phyloP scores from a whole-genome alignment of 306 rosid genomes.

The Glycine soja region DNA sequence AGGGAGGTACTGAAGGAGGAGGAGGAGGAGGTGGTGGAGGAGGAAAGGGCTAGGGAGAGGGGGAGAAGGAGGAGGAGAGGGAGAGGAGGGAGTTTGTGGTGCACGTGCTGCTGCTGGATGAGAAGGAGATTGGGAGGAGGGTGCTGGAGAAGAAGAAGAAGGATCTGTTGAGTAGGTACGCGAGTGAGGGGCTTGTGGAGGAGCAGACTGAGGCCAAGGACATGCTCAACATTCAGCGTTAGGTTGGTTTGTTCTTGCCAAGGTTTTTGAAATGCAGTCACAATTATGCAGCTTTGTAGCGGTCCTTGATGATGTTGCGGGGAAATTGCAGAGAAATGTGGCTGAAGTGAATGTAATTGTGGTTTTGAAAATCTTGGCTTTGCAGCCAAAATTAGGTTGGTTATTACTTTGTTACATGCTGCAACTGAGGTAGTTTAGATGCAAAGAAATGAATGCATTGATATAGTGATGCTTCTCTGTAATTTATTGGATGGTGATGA shows the following conservation, averaged over 20 bases:
- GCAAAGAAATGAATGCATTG: too few species aligned
- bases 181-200: too few species aligned
- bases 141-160: too few species aligned
- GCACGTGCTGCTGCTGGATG: constrained; percentile 90
- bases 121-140: constrained; percentile 91
- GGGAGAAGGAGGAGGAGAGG: constrained; percentile 59
- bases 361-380: too few species aligned
- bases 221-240: constrained; percentile 65
- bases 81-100: constrained; percentile 79
- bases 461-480: too few species aligned
- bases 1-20: constrained; percentile 73
- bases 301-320: too few species aligned
- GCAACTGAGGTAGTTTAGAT: too few species aligned
- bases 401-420: too few species aligned
- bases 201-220: too few species aligned
- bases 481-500: too few species aligned
- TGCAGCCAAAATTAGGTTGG: background rate
- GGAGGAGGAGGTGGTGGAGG: constrained; percentile 89
- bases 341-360: too few species aligned
- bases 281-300: background rate
- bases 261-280: background rate
- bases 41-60: constrained; percentile 59
- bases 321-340: background rate
- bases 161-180: too few species aligned
- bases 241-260: constrained; percentile 24